Base-by-base conservation (phyloP, 73 alveolate species). In the Paramecium pentaurelia region DNA sequence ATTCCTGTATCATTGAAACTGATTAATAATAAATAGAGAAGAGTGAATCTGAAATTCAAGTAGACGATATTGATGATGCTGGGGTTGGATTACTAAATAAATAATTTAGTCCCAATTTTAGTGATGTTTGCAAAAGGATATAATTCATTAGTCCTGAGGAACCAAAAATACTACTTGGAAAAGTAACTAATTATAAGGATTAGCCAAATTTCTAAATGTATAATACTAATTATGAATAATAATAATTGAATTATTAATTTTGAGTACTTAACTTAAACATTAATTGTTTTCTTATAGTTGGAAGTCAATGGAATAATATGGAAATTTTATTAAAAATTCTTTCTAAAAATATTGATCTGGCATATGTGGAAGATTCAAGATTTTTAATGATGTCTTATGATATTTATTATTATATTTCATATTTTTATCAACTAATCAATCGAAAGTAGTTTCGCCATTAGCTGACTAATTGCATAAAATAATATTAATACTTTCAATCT, bases 401-500 rank as follows among this genome's bases (percentile, higher is more conserved):
- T 75, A 42, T 75, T 75, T 75, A 75, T 75, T 75, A 22, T 75
- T 36, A 36, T 75, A 38, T 38, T 38, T 42, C 60, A 38, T 38
- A 36, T 36, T 42, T 2, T 7, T 22, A 22, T 80, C 91, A 80
- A 80, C 34, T 77, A 80, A 18, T 54, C 70, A 54, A 54, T 54
- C 70, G 70, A 80, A 80, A 32, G 77, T 64, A 44, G 58, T 42
- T 80, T 80, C 91, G 8, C 91, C 91, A 45, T 40, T 42, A 47
- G 91, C 91, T 45, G 87, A 73, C 87, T 73, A 73, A 4, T 36
- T 34, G 18, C 47, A 8, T 37, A 73, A 37, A 14, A 54, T 20
- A 73, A 73, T 12, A 22, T 40, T 40, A 30, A 4, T 73, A 73
- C 87, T 73, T 87, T 87, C 51, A 87, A 51, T 87, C 93, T 87